phyloP scores from a whole-genome alignment of 768 basidiomycete genomes.

The Amanita fuliginea region DNA sequence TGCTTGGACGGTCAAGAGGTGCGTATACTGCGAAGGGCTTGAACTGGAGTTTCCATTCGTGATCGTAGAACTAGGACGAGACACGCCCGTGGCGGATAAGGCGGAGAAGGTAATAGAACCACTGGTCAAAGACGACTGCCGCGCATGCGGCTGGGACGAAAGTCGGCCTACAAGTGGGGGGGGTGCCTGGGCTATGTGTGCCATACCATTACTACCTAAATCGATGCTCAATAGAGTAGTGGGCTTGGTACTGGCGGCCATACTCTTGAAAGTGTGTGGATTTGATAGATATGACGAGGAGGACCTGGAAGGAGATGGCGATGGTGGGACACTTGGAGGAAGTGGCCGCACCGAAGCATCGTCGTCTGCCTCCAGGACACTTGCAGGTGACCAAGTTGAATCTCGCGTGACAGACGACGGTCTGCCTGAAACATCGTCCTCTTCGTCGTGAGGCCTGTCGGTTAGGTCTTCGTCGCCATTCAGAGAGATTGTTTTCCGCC shows the following conservation, averaged over 20 bases:
- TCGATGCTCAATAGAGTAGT: conserved; percentile 92
- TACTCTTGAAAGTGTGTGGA: conserved; percentile 71
- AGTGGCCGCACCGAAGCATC: conserved; percentile 88
- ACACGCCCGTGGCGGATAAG: conserved; percentile 38
- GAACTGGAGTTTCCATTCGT: conserved; percentile 15
- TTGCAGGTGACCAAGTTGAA: conserved; percentile 73
- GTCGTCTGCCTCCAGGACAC: conserved; percentile 78
- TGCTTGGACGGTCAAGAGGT: conserved; percentile 49
- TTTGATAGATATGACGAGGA: conserved; percentile 79
- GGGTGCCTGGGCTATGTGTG: conserved; percentile 83
- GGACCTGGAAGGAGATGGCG: conserved; percentile 75
- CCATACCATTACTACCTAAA: conserved; percentile 68
- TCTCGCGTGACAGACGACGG: conserved; percentile 56
- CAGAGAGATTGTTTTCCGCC: conserved; percentile 53
- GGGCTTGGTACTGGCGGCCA: conserved; percentile 85
- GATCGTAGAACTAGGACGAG: conserved; percentile 31
- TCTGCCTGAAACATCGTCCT: conserved; percentile 35
- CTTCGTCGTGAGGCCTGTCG: conserved; percentile 29
- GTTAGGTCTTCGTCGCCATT: conserved; percentile 44
- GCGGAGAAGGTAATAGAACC: conserved; percentile 56
- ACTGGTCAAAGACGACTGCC: conserved; percentile 48
- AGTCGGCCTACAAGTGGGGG: conserved; percentile 41
- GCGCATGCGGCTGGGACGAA: conserved; percentile 34
- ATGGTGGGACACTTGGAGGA: conserved; percentile 80
- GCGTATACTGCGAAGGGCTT: conserved; percentile 18